Percentiles rank a stretch among this genome's conserved stretches.
Conservation (phyloP, 192 early-diverging fungal species). For the Radiomyces spectabilis region DNA sequence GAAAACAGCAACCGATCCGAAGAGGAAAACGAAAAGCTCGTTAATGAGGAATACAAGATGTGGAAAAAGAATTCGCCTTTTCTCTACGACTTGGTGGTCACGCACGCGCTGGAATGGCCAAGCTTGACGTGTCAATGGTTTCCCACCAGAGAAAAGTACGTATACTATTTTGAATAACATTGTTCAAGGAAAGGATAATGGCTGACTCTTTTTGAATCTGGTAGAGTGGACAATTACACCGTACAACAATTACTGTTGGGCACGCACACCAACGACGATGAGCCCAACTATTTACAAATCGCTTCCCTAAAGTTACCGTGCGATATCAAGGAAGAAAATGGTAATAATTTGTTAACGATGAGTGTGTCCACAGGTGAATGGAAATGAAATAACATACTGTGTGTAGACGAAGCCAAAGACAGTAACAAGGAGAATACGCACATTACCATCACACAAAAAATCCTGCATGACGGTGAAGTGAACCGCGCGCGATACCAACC, state of each 20-base stretch:
- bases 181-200: background rate
- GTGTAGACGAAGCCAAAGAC: too few species aligned
- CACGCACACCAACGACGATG: slow-evolving; percentile 94
- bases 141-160: slow-evolving; percentile 81
- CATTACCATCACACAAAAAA: slow-evolving; percentile 88
- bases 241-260: slow-evolving; percentile 87
- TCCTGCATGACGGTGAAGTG: slow-evolving; percentile 96
- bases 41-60: slow-evolving; percentile 97
- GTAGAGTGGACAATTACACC: slow-evolving; percentile 79
- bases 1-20: too few species aligned
- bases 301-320: slow-evolving; percentile 67
- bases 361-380: too few species aligned
- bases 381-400: too few species aligned
- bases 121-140: slow-evolving; percentile 97
- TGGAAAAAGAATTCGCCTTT: slow-evolving; percentile 99
- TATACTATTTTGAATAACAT: background rate
- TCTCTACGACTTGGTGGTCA: slow-evolving; percentile 94
- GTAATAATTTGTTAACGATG: too few species aligned
- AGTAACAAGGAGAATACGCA: slow-evolving; percentile 34
- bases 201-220: background rate
- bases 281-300: slow-evolving; percentile 95
- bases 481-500: slow-evolving; percentile 98
- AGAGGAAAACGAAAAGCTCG: slow-evolving; percentile 64
- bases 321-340: too few species aligned
- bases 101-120: slow-evolving; percentile 99